Percentiles rank a stretch among this genome's conserved stretches.
phyloP scores from a whole-genome alignment of 1,139 yeast genomes.

The Blastobotrys raffinosifermentans region DNA sequence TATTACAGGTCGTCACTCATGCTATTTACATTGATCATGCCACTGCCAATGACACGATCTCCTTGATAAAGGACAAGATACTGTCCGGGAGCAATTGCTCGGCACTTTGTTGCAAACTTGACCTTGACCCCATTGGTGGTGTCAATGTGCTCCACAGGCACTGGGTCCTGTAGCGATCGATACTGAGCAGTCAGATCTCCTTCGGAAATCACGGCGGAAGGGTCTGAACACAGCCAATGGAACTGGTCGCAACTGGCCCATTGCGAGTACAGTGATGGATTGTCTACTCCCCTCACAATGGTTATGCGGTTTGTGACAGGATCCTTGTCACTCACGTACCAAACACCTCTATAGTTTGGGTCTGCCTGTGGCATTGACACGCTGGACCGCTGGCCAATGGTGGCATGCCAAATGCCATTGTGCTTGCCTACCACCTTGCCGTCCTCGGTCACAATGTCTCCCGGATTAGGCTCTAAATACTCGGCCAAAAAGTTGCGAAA shows the following conservation, averaged over 20 bases:
- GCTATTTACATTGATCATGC: too few species aligned
- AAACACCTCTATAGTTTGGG: slow-evolving; percentile 65
- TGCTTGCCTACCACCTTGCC: slow-evolving; percentile 78
- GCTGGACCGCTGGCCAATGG: slow-evolving; percentile 83
- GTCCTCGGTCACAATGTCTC: slow-evolving; percentile 61
- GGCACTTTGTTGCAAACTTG: slow-evolving; percentile 39
- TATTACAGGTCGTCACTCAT: too few species aligned
- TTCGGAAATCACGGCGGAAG: too few species aligned
- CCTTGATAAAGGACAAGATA: slow-evolving; percentile 65
- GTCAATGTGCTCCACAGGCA: slow-evolving; percentile 27
- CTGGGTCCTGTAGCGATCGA: slow-evolving; percentile 63
- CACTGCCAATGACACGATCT: slow-evolving; percentile 73
- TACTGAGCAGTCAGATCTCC: slow-evolving; percentile 52
- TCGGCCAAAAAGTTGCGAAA: slow-evolving; percentile 73
- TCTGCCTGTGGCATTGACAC: slow-evolving; percentile 83
- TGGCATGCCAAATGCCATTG: slow-evolving; percentile 86
- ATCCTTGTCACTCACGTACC: slow-evolving; percentile 80
- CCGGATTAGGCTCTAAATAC: slow-evolving; percentile 66
- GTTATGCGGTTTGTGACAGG: slow-evolving; percentile 61
- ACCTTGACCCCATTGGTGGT: slow-evolving; percentile 26
- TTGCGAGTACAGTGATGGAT: slow-evolving; percentile 49
- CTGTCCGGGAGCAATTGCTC: slow-evolving; percentile 92
- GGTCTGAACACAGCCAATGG: slow-evolving; percentile 55
- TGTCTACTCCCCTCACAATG: slow-evolving; percentile 69
- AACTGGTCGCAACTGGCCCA: slow-evolving; percentile 43